Conservation (phyloP, 768 basidiomycete genomes). For the Mycena filopes region DNA sequence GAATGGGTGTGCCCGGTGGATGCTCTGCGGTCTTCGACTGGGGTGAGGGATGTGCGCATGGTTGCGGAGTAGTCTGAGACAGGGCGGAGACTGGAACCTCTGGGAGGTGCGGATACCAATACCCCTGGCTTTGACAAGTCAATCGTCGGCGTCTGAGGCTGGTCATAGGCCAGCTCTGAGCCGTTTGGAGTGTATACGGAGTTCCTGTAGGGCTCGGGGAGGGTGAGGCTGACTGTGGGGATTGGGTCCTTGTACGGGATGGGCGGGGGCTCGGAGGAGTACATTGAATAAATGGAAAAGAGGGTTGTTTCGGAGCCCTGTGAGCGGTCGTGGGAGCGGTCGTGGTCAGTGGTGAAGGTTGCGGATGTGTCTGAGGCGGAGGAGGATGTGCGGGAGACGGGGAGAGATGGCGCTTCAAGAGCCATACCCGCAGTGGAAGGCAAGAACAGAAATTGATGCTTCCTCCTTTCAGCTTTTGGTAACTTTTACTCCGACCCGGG, state of each 20-base stretch:
- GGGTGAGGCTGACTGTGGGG: slow-evolving; percentile 47
- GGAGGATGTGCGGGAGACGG: slow-evolving; percentile 44
- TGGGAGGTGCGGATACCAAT: slow-evolving; percentile 25
- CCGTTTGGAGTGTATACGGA: slow-evolving; percentile 39
- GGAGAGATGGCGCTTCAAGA: slow-evolving; percentile 30
- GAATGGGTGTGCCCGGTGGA: slow-evolving; percentile 42
- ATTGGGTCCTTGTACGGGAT: slow-evolving; percentile 36
- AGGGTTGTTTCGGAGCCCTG: slow-evolving; percentile 83
- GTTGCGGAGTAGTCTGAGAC: slow-evolving; percentile 29
- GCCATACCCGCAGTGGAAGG: slow-evolving; percentile 46
- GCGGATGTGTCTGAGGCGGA: slow-evolving; percentile 45
- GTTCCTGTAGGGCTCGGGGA: slow-evolving; percentile 41
- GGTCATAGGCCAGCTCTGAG: slow-evolving; percentile 46
- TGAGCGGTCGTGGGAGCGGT: no score
- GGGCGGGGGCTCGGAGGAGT: slow-evolving; percentile 47
- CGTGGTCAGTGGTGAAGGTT: slow-evolving; percentile 51
- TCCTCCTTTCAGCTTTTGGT: no score
- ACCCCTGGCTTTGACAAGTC: slow-evolving; percentile 34
- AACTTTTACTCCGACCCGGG: no score
- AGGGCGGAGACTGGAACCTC: slow-evolving; percentile 28
- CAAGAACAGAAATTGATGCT: neutral
- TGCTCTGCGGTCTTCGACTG: slow-evolving; percentile 46
- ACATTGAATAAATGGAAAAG: slow-evolving; percentile 90
- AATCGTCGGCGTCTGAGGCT: slow-evolving; percentile 33
- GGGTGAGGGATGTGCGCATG: slow-evolving; percentile 17